phyloP scores from a whole-genome alignment of 2,329 filamentous ascomycete genomes.

The Aspergillus sp. region DNA sequence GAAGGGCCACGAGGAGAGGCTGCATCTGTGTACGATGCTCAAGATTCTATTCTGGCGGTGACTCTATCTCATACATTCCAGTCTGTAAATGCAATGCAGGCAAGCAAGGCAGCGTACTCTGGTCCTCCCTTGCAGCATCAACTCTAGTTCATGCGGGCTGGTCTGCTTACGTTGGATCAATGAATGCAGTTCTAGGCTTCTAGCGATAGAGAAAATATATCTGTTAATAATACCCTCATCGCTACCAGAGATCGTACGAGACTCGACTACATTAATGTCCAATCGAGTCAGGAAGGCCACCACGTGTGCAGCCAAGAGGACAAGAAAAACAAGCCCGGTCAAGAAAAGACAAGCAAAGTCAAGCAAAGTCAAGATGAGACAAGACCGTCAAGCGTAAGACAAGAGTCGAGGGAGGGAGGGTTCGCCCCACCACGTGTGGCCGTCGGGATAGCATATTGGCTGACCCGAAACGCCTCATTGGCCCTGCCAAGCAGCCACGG shows the following conservation, averaged over 20 bases:
- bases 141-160: too few species aligned
- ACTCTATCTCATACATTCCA: too few species aligned
- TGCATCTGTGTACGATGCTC: background rate
- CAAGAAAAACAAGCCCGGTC: background rate
- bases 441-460: background rate
- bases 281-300: background rate
- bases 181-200: too few species aligned
- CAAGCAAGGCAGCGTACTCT: too few species aligned
- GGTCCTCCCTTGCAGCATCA: too few species aligned
- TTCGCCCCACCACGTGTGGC: background rate
- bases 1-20: background rate
- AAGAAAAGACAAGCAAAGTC: background rate
- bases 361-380: background rate
- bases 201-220: too few species aligned
- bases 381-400: background rate
- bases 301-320: background rate
- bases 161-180: too few species aligned
- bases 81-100: too few species aligned
- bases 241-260: too few species aligned
- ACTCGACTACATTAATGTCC: background rate
- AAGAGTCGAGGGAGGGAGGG: background rate
- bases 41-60: background rate
- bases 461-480: background rate
- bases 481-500: background rate
- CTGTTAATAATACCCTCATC: too few species aligned